phyloP scores from a whole-genome alignment of 352 stramenopile genomes.

The Thraustochytrium striatum region DNA sequence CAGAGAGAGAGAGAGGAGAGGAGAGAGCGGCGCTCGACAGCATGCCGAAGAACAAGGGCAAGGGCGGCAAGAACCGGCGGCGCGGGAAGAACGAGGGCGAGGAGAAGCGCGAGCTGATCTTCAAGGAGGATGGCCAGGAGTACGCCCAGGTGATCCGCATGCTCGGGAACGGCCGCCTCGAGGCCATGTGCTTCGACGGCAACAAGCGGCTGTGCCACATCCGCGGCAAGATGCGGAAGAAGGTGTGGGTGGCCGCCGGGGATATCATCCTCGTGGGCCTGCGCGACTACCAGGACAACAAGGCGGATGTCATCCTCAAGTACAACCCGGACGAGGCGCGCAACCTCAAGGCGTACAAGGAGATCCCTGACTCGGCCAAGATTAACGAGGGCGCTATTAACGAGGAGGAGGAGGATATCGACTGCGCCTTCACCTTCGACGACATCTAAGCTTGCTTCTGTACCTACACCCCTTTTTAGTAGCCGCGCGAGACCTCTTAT shows the following conservation, averaged over 20 bases:
- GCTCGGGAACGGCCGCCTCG: conserved; percentile 95
- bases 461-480: not conserved
- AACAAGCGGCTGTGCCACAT: conserved; percentile 96
- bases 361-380: conserved; percentile 84
- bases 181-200: conserved; percentile 98
- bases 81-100: conserved; percentile 80
- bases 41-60: conserved; percentile 61
- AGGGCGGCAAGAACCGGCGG: conserved; percentile 82
- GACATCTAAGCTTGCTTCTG: conserved; percentile 21
- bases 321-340: conserved; percentile 81
- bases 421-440: conserved; percentile 46
- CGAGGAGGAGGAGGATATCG: conserved; percentile 45
- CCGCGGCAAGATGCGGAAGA: conserved; percentile 99
- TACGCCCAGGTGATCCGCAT: conserved; percentile 97
- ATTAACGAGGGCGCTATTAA: conserved; percentile 49
- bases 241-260: conserved; percentile 95
- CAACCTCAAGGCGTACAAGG: conserved; percentile 97
- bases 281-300: conserved; percentile 99
- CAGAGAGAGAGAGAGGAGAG: too few relatives aligned
- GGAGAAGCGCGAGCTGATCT: conserved; percentile 83
- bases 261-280: conserved; percentile 99
- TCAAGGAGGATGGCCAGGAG: conserved; percentile 86
- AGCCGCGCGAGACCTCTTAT: not conserved
- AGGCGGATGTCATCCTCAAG: conserved; percentile 98
- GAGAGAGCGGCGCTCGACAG: conserved; percentile 12